Base-by-base conservation (phyloP, 257 asterid species). In the Nicotiana noctiflora region DNA sequence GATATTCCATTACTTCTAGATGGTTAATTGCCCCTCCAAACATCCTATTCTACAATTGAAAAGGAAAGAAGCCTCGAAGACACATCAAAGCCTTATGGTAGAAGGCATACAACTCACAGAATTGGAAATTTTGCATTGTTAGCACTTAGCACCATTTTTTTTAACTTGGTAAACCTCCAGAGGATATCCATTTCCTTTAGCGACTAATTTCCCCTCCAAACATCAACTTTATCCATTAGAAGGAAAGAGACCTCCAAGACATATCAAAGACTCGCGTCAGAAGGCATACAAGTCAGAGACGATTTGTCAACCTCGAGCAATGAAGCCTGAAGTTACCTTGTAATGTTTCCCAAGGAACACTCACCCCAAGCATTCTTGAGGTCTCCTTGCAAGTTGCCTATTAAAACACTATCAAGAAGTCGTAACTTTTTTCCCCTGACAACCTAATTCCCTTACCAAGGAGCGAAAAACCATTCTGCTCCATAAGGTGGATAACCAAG, bases 241-340 rank as follows among this genome's bases (percentile, higher is more conserved):
- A 66, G 2, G n/a, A 25, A 40, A 37, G 44, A 68, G 12, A 19
- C 55, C 76, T 68, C 53, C 76, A 68, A 1, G 56, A 19, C 56
- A 10, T 68, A 37, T n/a, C 55, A 68, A 40, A 68, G 6, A 56
- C 56, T 67, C 76, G 37, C 2, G 11, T 52, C 29, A 68, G 11
- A 51, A 67, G 76, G 76, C n/a, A 68, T 68, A 68, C 53, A 66
- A 34, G 53, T 67, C 76, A 67, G 52, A 68, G 56, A 40, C 76
- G 0, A 56, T 40, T 68, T 40, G 10, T n/a, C 76, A 37, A 68
- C 18, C 56, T 40, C 18, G 55, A 40, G 53, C 56, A 10, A 68
- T 40, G 55, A 68, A 19, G 76, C n/a, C 76, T n/a, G 11, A 10
- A 25, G 11, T 11, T n/a, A 37, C 56, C 56, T 40, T 67, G 55